A percentile compares a stretch with the other conserved stretches of the same genome.
Evolutionary conservation across 768 basidiomycete species (phyloP).

Genomic region (Psilocybe cubensis): DNA sequence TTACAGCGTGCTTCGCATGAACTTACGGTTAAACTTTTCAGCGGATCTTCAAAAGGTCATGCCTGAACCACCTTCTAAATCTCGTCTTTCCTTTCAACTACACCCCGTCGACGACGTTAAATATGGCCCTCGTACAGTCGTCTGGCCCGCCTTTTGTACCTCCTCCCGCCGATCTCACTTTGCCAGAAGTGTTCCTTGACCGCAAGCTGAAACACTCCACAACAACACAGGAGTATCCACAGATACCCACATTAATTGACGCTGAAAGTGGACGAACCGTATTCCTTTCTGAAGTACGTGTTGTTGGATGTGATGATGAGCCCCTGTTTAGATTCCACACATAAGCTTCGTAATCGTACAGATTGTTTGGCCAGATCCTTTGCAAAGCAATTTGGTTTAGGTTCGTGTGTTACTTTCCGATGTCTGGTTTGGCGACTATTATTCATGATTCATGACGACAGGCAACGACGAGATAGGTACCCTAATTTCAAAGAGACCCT

Average conservation of each 20-base stretch:
- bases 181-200: conserved; percentile 1
- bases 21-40: neutral
- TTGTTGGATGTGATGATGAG: too few relatives aligned
- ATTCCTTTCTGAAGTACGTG: neutral
- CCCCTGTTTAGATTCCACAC: neutral
- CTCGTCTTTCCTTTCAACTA: neutral
- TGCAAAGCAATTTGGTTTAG: neutral
- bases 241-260: neutral
- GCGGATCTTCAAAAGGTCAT: neutral
- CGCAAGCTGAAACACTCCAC: neutral
- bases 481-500: too few relatives aligned
- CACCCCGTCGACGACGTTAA: neutral
- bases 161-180: neutral
- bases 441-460: too few relatives aligned
- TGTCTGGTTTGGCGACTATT: too few relatives aligned
- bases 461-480: neutral
- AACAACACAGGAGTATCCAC: neutral
- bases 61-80: too few relatives aligned
- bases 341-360: neutral
- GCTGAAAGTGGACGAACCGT: neutral
- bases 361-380: neutral
- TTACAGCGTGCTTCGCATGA: neutral
- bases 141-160: neutral
- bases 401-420: neutral
- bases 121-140: neutral